Evolutionary conservation across 1,284 basidiomycete species (phyloP).

Genomic region (Puccinia brachypodii): DNA sequence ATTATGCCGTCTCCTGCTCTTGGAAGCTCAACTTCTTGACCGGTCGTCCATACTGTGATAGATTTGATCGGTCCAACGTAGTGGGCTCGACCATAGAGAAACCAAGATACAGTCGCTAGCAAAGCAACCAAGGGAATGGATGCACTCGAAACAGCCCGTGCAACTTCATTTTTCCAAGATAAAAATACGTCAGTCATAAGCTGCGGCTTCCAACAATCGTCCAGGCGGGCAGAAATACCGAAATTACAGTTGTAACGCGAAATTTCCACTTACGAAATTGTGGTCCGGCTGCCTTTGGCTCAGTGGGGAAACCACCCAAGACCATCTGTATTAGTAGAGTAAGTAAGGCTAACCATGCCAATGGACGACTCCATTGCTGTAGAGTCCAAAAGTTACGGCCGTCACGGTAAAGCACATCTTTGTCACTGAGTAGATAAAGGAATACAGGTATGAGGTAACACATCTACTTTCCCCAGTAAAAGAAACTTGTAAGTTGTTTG

Average conservation of each 20-base stretch:
- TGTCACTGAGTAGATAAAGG: slow-evolving; percentile 23
- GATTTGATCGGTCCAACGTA: slow-evolving; percentile 45
- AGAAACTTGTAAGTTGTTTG: neutral
- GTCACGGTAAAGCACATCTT: slow-evolving; percentile 32
- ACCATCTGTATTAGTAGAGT: slow-evolving; percentile 26
- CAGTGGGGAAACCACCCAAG: slow-evolving; percentile 14
- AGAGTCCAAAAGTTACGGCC: slow-evolving; percentile 36
- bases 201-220: neutral
- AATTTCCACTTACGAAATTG: slow-evolving; percentile 17
- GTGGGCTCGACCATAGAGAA: slow-evolving; percentile 26
- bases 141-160: slow-evolving; percentile 31
- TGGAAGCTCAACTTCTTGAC: slow-evolving; percentile 35
- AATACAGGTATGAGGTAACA: slow-evolving; percentile 30
- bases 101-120: slow-evolving; percentile 14
- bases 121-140: slow-evolving; percentile 35
- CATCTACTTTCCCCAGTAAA: slow-evolving; percentile 12
- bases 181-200: neutral
- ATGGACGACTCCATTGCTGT: slow-evolving; percentile 29
- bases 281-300: slow-evolving; percentile 4
- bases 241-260: neutral
- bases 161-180: neutral
- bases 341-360: slow-evolving; percentile 32
- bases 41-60: slow-evolving; percentile 35
- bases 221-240: neutral
- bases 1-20: neutral